phyloP scores from a whole-genome alignment of 768 basidiomycete species.

The Leccinum arenicola region DNA sequence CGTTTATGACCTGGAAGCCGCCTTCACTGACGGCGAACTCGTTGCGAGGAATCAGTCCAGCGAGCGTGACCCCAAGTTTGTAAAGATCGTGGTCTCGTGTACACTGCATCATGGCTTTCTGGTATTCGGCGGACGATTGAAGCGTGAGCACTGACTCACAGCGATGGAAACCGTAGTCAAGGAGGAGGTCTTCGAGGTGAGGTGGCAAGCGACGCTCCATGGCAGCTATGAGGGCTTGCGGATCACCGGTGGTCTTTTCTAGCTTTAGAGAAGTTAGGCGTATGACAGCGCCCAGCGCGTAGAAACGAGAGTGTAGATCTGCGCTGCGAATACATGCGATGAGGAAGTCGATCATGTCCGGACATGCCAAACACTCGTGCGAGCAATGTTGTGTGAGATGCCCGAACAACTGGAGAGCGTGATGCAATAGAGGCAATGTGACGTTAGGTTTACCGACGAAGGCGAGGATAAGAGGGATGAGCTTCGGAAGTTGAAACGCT shows the following conservation, averaged over 20 bases:
- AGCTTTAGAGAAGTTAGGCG: slow-evolving; percentile 45
- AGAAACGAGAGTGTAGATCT: too few relatives aligned
- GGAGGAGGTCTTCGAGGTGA: slow-evolving; percentile 43
- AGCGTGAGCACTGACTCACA: slow-evolving; percentile 48
- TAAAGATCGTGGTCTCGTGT: slow-evolving; percentile 47
- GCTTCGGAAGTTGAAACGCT: too few relatives aligned
- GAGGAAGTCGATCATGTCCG: too few relatives aligned
- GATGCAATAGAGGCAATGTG: too few relatives aligned
- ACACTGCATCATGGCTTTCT: slow-evolving; percentile 50
- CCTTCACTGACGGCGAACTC: slow-evolving; percentile 61
- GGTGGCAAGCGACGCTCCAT: slow-evolving; percentile 42
- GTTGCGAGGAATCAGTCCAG: slow-evolving; percentile 49
- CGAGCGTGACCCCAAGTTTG: slow-evolving; percentile 46
- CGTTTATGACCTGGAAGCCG: slow-evolving; percentile 43
- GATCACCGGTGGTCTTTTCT: slow-evolving; percentile 44
- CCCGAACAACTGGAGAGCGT: too few relatives aligned
- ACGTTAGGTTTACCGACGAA: too few relatives aligned
- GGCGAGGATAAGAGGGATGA: too few relatives aligned
- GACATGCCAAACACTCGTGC: too few relatives aligned
- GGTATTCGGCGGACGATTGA: slow-evolving; percentile 39
- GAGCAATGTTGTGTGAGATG: too few relatives aligned
- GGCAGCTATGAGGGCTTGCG: slow-evolving; percentile 43
- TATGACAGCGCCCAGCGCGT: slow-evolving; percentile 50
- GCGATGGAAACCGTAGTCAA: slow-evolving; percentile 44
- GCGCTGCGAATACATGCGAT: too few relatives aligned